A percentile compares a stretch with the other conserved stretches of the same genome.
phyloP scores from a whole-genome alignment of 176 grass and related monocot species.

The Musa acuminata region DNA sequence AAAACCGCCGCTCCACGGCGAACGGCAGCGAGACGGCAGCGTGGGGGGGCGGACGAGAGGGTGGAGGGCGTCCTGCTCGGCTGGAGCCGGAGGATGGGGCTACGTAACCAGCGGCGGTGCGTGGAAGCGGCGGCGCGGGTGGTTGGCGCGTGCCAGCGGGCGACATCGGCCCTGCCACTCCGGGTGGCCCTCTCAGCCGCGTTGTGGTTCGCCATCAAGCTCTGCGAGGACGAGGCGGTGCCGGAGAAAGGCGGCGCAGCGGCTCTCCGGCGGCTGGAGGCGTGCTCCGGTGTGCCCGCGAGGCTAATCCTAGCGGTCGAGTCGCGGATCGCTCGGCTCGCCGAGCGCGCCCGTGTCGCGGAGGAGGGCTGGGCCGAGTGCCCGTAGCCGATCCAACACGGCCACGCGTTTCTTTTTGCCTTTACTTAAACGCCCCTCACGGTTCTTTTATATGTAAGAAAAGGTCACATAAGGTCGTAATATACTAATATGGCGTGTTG shows the following conservation, averaged over 20 bases:
- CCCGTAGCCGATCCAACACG: neutral
- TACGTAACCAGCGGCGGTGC: constrained; percentile 3
- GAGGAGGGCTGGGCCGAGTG: constrained; percentile 21
- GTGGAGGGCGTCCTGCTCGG: constrained; percentile 3
- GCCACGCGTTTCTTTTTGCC: neutral
- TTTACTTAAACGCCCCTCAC: neutral
- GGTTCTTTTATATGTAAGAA: neutral
- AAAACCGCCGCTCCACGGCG: neutral
- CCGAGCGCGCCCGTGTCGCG: neutral
- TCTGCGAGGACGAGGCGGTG: neutral
- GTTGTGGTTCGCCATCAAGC: constrained; percentile 14
- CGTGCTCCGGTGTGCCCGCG: constrained; percentile 17
- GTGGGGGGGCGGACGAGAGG: neutral
- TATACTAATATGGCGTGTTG: no score
- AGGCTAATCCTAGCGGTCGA: constrained; percentile 6
- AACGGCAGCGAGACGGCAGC: neutral
- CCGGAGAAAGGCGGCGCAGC: neutral
- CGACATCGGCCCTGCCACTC: neutral
- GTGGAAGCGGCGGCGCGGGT: neutral
- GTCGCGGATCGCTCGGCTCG: neutral
- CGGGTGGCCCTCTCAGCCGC: constrained; percentile 5
- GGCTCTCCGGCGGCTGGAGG: constrained; percentile 10
- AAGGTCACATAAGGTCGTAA: no score
- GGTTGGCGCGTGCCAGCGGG: neutral
- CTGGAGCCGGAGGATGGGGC: constrained; percentile 12